Base-by-base conservation (phyloP, 2,329 filamentous ascomycete genomes). In the Nigrospora osmanthi region DNA sequence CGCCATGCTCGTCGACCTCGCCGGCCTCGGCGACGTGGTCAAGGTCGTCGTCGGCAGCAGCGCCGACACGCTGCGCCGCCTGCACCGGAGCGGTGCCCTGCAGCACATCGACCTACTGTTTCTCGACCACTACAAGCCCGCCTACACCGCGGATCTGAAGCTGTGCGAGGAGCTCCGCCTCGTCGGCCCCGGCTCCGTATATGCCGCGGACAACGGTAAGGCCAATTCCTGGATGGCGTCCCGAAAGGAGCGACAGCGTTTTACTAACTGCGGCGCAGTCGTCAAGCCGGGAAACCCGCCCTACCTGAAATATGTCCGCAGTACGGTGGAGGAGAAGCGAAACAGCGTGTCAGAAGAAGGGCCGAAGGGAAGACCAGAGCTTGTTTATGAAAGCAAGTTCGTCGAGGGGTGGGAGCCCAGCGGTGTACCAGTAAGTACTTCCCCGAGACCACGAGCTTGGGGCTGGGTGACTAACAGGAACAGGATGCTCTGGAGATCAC, bases 101-200 rank as follows among this genome's bases (percentile, higher is more conserved):
- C 63, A 69, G 19, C 71, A 74, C 38, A 78, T 89, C 48, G 85
- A 89, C 54, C 65, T 90, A 35, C 69, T 89, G 62, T 91, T 93
- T 61, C 67, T 93, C 33, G 88, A 93, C 56, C 87, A 93, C 61
- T 83, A 84, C 64, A 90, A 91, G 63, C 83, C 84, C 1, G 77
- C 81, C 0, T 93, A 91, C 59, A 78, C 76, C 1, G 73, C 77
- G 0, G 88, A 93, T 54, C 63, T 91, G 49, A 89, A 89, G 65
- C 72, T 89, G 0, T 87, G 83, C 58, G 87, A 93, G 65, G 73
- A 85, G 35, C 66, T 90, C 6, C 75, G 73, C 0, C 60, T 91
- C 33, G 69, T 93, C 3, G 69, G 68, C 0, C 70, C 74, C 0
- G 85, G 85, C 0, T 76, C 75, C 1, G 73, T 85, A 0, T 64